Evolutionary conservation across 1,284 basidiomycete species (phyloP), one percentile per base, ranked within the genome.

Genomic region (Irpex rosettiformis): DNA sequence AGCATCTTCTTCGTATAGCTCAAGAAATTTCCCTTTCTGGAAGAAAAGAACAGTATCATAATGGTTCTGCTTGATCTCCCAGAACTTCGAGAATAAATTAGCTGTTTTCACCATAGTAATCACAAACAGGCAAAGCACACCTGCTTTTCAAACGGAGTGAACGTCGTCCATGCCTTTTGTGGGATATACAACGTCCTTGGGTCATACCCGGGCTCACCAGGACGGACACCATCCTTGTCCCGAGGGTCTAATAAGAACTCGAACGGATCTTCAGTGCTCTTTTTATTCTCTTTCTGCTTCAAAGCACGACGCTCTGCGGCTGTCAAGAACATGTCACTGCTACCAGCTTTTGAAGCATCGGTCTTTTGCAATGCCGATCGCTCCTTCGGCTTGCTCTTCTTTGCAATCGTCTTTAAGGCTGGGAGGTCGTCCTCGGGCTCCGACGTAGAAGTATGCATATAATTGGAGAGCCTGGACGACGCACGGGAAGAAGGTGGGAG

Each of bases 11-110:
- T 98, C 95, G 67, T 98, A 98, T n/a, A 97, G 75, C 83, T 96
- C 76, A 56, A 74, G 66, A 59, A 77, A 76, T 71, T 75, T 78
- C 85, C 94, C 94, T 86, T 87, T 98, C 73, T 99, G 96, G 77
- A 99, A 99, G 80, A 99, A 99, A 45, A 99, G 75, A 18, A 98
- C 89, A 4, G 93, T 96, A 73, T 96, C 94, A 69, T 85, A 95
- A 69, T 96, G 94, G 67, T 94, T 90, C 73, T 95, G 93, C 72
- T 98, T 98, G 77, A 98, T 98, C 79, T 94, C 91, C 95, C 95
- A 97, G 72, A 97, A 97, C 85, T 94, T 18, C n/a, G n/a, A n/a
- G n/a, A n/a, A n/a, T n/a, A n/a, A n/a, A n/a, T n/a, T n/a, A n/a
- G n/a, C n/a, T n/a, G n/a, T n/a, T n/a, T n/a, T n/a, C n/a, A n/a